A percentile compares a stretch with the other conserved stretches of the same genome.
phyloP scores from a whole-genome alignment of 2,329 filamentous ascomycete species.

The Botrytis fabae region DNA sequence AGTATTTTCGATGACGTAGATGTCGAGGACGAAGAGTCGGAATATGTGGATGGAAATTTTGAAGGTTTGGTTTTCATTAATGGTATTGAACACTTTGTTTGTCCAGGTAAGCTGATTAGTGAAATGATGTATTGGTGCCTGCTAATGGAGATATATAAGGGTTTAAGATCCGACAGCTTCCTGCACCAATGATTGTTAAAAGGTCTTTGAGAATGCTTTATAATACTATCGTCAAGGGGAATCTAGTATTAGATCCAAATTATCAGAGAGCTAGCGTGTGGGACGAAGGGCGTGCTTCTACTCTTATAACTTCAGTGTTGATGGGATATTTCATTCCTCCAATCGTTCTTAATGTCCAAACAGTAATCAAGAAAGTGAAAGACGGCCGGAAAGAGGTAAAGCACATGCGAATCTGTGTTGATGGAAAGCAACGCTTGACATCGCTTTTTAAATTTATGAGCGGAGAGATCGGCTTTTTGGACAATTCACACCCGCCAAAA shows the following conservation, averaged over 20 bases:
- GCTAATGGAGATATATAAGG: constrained; percentile 18
- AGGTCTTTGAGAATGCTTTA: constrained; percentile 23
- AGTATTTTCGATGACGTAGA: constrained; percentile 38
- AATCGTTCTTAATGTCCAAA: constrained; percentile 47
- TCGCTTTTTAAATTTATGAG: constrained; percentile 48
- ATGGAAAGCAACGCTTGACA: constrained; percentile 51
- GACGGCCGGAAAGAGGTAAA: constrained; percentile 29
- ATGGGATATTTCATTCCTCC: constrained; percentile 47
- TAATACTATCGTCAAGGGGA: constrained; percentile 38
- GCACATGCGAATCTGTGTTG: constrained; percentile 44
- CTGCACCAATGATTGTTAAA: constrained; percentile 17
- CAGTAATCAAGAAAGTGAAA: constrained; percentile 25
- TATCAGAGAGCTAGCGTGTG: constrained; percentile 51
- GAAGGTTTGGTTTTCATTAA: constrained; percentile 30
- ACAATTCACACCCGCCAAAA: constrained; percentile 42
- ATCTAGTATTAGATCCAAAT: constrained; percentile 47
- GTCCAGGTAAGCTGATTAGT: constrained; percentile 13
- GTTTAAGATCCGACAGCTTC: constrained; percentile 25
- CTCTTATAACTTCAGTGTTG: constrained; percentile 39
- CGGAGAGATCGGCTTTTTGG: constrained; percentile 47
- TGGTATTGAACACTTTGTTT: constrained; percentile 26
- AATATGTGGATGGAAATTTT: constrained; percentile 34
- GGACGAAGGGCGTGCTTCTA: constrained; percentile 41
- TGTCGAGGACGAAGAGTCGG: constrained; percentile 33
- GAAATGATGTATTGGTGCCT: not conserved